Conservation (phyloP, 1,284 basidiomycete genomes). For the Pholiota adiposa region DNA sequence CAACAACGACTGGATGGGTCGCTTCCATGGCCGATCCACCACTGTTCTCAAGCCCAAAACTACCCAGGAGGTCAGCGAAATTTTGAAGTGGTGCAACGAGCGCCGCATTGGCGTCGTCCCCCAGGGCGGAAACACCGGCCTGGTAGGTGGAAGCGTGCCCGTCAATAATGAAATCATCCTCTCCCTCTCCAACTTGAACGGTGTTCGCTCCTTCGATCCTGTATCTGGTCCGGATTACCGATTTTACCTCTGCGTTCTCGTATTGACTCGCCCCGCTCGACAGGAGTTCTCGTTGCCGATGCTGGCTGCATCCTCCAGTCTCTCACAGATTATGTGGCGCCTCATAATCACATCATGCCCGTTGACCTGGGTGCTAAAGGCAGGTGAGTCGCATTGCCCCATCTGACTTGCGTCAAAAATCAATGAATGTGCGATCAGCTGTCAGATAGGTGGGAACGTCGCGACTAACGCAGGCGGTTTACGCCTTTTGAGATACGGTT, state of each 20-base stretch:
- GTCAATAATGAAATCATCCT: constrained; percentile 90
- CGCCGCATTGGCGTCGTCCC: constrained; percentile 88
- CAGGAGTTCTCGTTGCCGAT: constrained; percentile 79
- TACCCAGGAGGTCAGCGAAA: constrained; percentile 86
- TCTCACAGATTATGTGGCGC: constrained; percentile 86
- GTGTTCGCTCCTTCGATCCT: constrained; percentile 91
- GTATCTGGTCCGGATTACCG: constrained; percentile 69
- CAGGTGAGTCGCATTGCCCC: constrained; percentile 54
- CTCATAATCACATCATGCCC: constrained; percentile 95
- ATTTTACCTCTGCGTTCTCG: constrained; percentile 15
- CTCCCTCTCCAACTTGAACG: constrained; percentile 82
- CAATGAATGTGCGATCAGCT: constrained; percentile 51
- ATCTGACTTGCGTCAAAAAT: constrained; percentile 9
- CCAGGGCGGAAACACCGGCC: constrained; percentile 98
- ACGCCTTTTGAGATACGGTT: constrained; percentile 92
- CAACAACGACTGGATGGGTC: constrained; percentile 98
- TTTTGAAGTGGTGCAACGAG: constrained; percentile 85
- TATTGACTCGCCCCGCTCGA: constrained; percentile 12
- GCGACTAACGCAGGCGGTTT: constrained; percentile 98
- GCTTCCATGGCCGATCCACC: constrained; percentile 84
- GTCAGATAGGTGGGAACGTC: constrained; percentile 98
- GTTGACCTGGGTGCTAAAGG: constrained; percentile 98
- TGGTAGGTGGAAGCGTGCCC: constrained; percentile 97
- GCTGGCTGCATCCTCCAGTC: constrained; percentile 96
- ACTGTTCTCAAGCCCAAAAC: constrained; percentile 91